Conservation (phyloP, 768 basidiomycete species). For the Dioszegia hungarica region DNA sequence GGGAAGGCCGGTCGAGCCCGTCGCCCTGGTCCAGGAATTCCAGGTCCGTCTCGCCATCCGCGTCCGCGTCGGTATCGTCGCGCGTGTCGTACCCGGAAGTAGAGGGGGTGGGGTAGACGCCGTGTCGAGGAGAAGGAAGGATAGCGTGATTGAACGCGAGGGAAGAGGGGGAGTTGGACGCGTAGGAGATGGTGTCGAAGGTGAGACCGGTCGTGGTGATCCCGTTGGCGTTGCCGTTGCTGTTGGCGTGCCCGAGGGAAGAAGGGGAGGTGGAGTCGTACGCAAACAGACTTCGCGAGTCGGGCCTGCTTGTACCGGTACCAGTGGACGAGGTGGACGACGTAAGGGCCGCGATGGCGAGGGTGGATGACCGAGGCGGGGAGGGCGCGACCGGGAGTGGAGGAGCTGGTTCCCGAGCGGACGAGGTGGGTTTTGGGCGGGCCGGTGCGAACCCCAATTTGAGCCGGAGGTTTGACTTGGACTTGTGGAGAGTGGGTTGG, state of each 20-base stretch:
- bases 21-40: background rate
- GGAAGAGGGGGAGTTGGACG: slow-evolving; percentile 15
- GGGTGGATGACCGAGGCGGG: background rate
- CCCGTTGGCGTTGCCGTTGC: too few relatives aligned
- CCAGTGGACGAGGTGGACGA: slow-evolving; percentile 7
- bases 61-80: background rate
- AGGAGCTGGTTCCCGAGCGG: background rate
- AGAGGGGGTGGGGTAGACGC: slow-evolving; percentile 3
- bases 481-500: slow-evolving; percentile 29
- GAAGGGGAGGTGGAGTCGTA: slow-evolving; percentile 23
- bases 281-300: slow-evolving; percentile 30
- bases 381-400: background rate
- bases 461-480: slow-evolving; percentile 45
- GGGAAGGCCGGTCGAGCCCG: background rate
- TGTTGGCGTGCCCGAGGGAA: slow-evolving; percentile 2
- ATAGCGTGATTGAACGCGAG: background rate
- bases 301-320: slow-evolving; percentile 3
- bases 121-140: background rate
- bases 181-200: slow-evolving; percentile 26
- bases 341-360: background rate
- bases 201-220: background rate
- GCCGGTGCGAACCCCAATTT: slow-evolving; percentile 41
- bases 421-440: slow-evolving; percentile 23
- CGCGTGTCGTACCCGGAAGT: background rate
- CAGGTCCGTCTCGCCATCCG: background rate